Percentiles rank a stretch among this genome's conserved stretches.
Evolutionary conservation across 768 basidiomycete genomes (phyloP).

Genomic region (Lentinula edodes): DNA sequence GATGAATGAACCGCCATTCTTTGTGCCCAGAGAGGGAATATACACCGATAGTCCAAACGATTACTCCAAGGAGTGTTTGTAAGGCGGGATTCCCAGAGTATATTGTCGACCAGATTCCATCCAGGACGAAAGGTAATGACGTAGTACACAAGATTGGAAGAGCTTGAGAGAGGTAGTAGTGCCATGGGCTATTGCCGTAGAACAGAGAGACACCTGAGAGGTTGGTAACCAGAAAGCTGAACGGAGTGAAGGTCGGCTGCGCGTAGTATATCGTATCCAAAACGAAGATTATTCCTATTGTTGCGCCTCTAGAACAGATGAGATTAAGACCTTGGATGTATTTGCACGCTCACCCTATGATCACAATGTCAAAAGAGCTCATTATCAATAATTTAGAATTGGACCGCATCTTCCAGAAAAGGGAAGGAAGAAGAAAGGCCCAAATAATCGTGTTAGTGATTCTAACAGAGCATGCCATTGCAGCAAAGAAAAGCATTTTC

Average conservation of each 20-base stretch:
- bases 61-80: slow-evolving; percentile 39
- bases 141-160: slow-evolving; percentile 79
- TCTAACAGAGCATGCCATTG: slow-evolving; percentile 75
- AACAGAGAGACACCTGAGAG: slow-evolving; percentile 84
- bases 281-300: slow-evolving; percentile 25
- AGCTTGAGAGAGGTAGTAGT: slow-evolving; percentile 86
- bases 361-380: slow-evolving; percentile 27
- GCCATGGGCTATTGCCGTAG: slow-evolving; percentile 82
- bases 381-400: slow-evolving; percentile 22
- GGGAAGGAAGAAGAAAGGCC: slow-evolving; percentile 57
- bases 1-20: slow-evolving; percentile 97
- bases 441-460: slow-evolving; percentile 88
- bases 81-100: slow-evolving; percentile 23
- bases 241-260: slow-evolving; percentile 60
- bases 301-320: slow-evolving; percentile 20
- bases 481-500: slow-evolving; percentile 52
- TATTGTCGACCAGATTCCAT: slow-evolving; percentile 44
- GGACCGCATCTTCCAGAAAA: slow-evolving; percentile 50
- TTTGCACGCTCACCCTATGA: slow-evolving; percentile 38
- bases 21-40: slow-evolving; percentile 90
- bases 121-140: slow-evolving; percentile 63
- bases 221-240: slow-evolving; percentile 83
- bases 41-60: slow-evolving; percentile 57
- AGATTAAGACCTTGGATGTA: not conserved
- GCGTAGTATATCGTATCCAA: slow-evolving; percentile 74